These are phyloP conservation scores for Fusarium armeniacum DNA, from an alignment of 2,329 filamentous ascomycete species.

Conservation along the genomic window DNA sequence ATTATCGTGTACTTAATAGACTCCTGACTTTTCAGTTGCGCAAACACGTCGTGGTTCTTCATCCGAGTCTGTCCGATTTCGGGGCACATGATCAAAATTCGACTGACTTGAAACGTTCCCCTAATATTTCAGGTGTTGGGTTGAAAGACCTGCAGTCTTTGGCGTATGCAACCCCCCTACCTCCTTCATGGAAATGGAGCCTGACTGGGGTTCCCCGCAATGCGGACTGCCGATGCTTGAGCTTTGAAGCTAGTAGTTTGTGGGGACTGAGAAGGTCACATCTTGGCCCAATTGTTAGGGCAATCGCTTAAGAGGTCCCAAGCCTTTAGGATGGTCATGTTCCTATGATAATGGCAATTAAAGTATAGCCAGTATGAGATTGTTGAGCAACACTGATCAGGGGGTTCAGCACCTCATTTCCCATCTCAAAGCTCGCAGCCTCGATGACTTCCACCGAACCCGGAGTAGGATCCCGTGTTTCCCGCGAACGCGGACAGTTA, in stretches of 20 bases:
- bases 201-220: slow-evolving; percentile 27
- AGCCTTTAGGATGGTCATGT: too few species aligned
- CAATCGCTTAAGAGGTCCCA: not conserved
- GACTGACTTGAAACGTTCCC: slow-evolving; percentile 17
- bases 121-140: slow-evolving; percentile 10
- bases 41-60: slow-evolving; percentile 10
- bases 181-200: slow-evolving; percentile 2
- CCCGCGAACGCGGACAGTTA: slow-evolving; percentile 1
- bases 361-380: not conserved
- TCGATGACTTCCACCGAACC: not conserved
- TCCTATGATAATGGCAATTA: not conserved
- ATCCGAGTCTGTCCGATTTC: slow-evolving; percentile 36
- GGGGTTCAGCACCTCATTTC: not conserved
- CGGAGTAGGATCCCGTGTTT: slow-evolving; percentile 23
- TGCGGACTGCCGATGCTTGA: slow-evolving; percentile 1
- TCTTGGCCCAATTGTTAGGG: not conserved
- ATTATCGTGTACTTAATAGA: not conserved
- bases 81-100: slow-evolving; percentile 33
- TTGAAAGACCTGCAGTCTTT: slow-evolving; percentile 10
- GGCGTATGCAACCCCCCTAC: slow-evolving; percentile 18
- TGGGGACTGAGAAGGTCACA: not conserved
- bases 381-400: not conserved
- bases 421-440: not conserved
- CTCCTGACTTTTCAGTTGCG: slow-evolving; percentile 12
- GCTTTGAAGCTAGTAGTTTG: slow-evolving; percentile 2